These are phyloP conservation scores for Arthrobotrys musiformis DNA, from an alignment of 2,329 filamentous ascomycete genomes.

Conservation along the genomic window DNA sequence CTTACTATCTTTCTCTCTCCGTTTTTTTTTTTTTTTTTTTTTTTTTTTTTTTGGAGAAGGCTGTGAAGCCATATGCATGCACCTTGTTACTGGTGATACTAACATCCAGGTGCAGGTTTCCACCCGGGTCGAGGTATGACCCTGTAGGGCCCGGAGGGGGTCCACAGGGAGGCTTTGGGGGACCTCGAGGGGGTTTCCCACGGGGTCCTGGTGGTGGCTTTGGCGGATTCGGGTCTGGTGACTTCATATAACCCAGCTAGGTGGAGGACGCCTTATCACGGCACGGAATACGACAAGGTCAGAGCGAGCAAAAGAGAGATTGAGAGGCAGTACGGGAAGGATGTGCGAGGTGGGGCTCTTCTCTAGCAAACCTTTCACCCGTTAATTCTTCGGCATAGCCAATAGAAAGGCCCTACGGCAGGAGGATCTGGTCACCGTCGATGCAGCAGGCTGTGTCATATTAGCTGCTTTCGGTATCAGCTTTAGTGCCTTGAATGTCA, in stretches of 20 bases:
- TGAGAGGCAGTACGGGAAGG: slow-evolving; percentile 13
- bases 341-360: slow-evolving; percentile 27
- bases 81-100: slow-evolving; percentile 62
- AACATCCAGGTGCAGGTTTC: slow-evolving; percentile 68
- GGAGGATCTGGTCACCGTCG: not conserved
- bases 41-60: no score
- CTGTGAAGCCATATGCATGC: slow-evolving; percentile 2
- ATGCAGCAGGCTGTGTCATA: slow-evolving; percentile 41
- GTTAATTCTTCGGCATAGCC: slow-evolving; percentile 24
- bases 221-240: slow-evolving; percentile 63
- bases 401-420: slow-evolving; percentile 11
- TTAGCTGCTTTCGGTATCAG: slow-evolving; percentile 22
- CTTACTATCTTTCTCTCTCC: no score
- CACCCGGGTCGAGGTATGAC: slow-evolving; percentile 91
- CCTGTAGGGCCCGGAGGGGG: slow-evolving; percentile 78
- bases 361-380: not conserved
- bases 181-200: slow-evolving; percentile 48
- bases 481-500: slow-evolving; percentile 12
- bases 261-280: slow-evolving; percentile 38
- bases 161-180: slow-evolving; percentile 65
- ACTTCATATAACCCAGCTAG: slow-evolving; percentile 66
- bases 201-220: slow-evolving; percentile 64
- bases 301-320: not conserved
- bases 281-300: slow-evolving; percentile 23
- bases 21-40: no score